Base-by-base conservation (phyloP, 768 basidiomycete genomes). In the Leccinellum luteum region DNA sequence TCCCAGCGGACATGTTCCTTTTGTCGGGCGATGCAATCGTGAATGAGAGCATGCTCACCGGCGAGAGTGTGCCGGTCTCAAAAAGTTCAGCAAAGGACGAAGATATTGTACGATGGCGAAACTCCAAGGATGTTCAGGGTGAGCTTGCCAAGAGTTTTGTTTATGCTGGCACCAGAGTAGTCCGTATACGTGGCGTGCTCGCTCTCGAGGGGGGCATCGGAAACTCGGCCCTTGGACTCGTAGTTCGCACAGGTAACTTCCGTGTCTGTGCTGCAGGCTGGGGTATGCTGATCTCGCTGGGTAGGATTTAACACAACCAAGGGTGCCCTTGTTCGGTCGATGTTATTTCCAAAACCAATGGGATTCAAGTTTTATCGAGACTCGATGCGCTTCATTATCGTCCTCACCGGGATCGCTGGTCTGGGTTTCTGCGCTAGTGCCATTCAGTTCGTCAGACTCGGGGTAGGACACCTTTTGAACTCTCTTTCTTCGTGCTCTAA, bases 31-130 rank as follows among this genome's bases (percentile, higher is more conserved):
- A 99, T 71, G 94, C 94, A 2, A 96, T 99, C 57, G 89, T 98
- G 51, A 98, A 98, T 70, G 97, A 99, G 75, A 96, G 94, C 60
- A 98, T 99, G 97, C 83, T 99, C 23, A 98, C 97, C 0, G 97
- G 97, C 13, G 97, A 99, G 74, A 97, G 94, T 61, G 92, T 99
- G 0, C 97, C 97, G 2, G 93, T 99, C 52, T 91, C 91, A 70
- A 99, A 99, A 70, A 74, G 83, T 19, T 89, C 95, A 0, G 81
- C 88, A 57, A 93, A 87, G 66, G 89, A 93, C 62, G 87, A 87
- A 27, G 87, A 87, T 52, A 78, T 98, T 43, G 69, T 74, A 44
- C 80, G 76, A 61, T 94, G 90, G 92, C 81, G 74, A 63, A 83
- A 86, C 38, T 77, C 78, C 58, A 84, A 85, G 64, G 82, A 88